Conservation (phyloP, 108 stramenopile genomes). For the Phaeodactylum tricornutum region DNA sequence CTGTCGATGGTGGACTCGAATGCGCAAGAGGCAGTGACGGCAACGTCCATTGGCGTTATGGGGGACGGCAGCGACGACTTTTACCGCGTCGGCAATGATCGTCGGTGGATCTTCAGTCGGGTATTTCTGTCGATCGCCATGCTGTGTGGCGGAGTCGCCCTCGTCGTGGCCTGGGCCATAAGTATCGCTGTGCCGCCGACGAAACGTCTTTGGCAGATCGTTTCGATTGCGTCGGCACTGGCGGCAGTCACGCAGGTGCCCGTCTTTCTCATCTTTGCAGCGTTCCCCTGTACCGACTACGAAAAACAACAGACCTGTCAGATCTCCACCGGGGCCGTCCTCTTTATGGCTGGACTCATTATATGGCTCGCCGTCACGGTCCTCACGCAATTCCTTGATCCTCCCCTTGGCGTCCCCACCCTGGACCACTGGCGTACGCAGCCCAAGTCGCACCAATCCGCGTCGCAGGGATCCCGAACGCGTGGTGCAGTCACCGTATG, state of each 20-base stretch:
- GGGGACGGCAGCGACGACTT: no score
- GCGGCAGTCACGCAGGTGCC: neutral
- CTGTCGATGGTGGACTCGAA: no score
- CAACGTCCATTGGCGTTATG: no score
- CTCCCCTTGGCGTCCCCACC: neutral
- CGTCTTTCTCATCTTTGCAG: conserved; percentile 2
- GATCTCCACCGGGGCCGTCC: neutral
- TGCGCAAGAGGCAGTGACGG: no score
- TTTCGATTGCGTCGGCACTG: neutral
- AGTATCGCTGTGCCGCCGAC: neutral
- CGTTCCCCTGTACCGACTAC: neutral
- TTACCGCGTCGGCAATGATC: no score
- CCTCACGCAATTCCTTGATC: neutral
- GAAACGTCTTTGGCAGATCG: neutral
- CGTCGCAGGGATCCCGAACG: no score
- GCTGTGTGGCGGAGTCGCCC: no score
- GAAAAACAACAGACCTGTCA: neutral
- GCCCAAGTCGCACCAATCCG: neutral
- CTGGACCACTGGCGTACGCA: neutral
- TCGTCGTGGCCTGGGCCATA: no score
- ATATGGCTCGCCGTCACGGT: neutral
- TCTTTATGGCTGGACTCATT: neutral
- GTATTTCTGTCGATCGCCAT: no score
- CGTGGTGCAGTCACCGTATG: no score
- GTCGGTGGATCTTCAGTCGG: no score